Evolutionary conservation across 805 yeast species (phyloP).

Genomic region (Candida glaebosa): DNA sequence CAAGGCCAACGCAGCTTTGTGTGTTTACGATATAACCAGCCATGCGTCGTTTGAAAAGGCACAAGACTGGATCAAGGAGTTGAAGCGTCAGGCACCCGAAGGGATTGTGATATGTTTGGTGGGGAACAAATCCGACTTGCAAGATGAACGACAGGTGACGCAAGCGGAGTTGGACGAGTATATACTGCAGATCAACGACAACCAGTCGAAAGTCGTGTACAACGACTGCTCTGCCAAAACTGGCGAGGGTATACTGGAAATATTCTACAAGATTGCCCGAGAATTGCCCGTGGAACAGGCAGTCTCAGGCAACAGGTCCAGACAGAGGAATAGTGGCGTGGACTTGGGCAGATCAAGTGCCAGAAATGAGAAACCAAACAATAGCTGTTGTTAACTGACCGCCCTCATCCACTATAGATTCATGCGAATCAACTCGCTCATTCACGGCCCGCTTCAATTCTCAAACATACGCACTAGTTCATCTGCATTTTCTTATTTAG

Average conservation of each 20-base stretch:
- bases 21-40: slow-evolving; percentile 73
- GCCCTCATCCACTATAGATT: too few species aligned
- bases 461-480: too few species aligned
- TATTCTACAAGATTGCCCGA: slow-evolving; percentile 36
- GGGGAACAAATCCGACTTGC: slow-evolving; percentile 75
- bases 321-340: slow-evolving; percentile 32
- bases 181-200: slow-evolving; percentile 17
- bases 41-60: slow-evolving; percentile 67
- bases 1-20: slow-evolving; percentile 65
- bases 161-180: slow-evolving; percentile 48
- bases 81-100: slow-evolving; percentile 74
- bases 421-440: too few species aligned
- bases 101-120: slow-evolving; percentile 76
- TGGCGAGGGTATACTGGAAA: slow-evolving; percentile 42
- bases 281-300: slow-evolving; percentile 42
- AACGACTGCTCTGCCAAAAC: slow-evolving; percentile 44
- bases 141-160: slow-evolving; percentile 42
- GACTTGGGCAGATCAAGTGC: slow-evolving; percentile 30
- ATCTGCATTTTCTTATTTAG: too few species aligned
- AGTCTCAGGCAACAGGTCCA: slow-evolving; percentile 20
- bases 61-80: slow-evolving; percentile 72
- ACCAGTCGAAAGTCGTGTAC: slow-evolving; percentile 19
- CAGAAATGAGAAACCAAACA: slow-evolving; percentile 19
- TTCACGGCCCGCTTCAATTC: too few species aligned
- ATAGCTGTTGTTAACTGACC: slow-evolving; percentile 25